A percentile compares a stretch with the other conserved stretches of the same genome.
Evolutionary conservation across 331 rosid species (phyloP).

Genomic region (Rosa hybrid): DNA sequence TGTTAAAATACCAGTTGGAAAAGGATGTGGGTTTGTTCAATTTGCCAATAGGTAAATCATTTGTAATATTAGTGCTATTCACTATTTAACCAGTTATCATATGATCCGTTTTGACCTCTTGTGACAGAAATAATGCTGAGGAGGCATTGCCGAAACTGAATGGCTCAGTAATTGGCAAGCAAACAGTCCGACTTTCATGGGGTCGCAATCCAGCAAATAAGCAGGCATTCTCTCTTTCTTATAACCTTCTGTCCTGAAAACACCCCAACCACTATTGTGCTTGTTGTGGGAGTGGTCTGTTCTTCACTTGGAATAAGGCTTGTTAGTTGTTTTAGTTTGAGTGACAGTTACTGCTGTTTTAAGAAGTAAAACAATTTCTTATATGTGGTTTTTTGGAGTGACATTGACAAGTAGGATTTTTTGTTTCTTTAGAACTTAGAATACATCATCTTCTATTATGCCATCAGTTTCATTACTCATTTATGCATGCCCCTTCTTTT

Average conservation of each 20-base stretch:
- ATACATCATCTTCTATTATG: not conserved
- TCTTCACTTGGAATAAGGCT: not conserved
- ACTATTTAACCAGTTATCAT: conserved; percentile 13
- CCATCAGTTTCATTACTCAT: not conserved
- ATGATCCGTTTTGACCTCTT: conserved; percentile 26
- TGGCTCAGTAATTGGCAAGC: conserved; percentile 77
- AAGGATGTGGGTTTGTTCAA: conserved; percentile 97
- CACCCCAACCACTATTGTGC: not conserved
- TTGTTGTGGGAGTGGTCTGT: not conserved
- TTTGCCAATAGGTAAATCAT: conserved; percentile 70
- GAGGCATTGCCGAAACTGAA: conserved; percentile 88
- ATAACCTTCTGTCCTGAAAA: not conserved
- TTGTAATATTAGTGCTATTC: not conserved
- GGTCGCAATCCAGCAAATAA: conserved; percentile 98
- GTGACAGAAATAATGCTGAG: conserved; percentile 79
- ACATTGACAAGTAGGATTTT: not conserved
- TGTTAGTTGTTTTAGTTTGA: not conserved
- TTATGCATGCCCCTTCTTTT: conserved; percentile 12
- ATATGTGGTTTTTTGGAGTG: not conserved
- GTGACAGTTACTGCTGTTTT: not conserved
- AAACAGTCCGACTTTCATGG: conserved; percentile 97
- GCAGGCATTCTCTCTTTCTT: conserved; percentile 51
- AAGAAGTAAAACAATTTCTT: not conserved
- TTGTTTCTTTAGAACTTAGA: not conserved
- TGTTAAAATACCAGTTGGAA: conserved; percentile 90